phyloP scores from a whole-genome alignment of 768 basidiomycete genomes.

The Tulasnella calospora region DNA sequence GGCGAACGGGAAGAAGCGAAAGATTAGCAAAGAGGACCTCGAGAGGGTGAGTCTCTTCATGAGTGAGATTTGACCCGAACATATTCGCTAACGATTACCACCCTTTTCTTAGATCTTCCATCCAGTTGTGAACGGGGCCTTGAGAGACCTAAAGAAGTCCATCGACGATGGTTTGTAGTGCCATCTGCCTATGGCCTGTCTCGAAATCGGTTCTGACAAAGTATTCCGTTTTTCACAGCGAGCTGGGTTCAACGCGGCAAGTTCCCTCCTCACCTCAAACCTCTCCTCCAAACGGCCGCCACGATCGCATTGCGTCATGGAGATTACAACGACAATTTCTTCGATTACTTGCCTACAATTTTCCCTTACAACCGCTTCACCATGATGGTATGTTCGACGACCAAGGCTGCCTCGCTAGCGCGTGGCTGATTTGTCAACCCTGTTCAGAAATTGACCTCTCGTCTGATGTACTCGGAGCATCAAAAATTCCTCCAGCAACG shows the following conservation, averaged over 20 bases:
- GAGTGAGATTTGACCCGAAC: neutral
- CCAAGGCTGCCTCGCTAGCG: too few relatives aligned
- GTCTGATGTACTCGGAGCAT: constrained; percentile 77
- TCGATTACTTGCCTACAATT: constrained; percentile 71
- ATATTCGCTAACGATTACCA: neutral
- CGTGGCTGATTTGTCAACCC: neutral
- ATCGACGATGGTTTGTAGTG: constrained; percentile 49
- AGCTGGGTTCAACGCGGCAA: constrained; percentile 78
- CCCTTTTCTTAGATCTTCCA: neutral
- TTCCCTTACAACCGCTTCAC: constrained; percentile 97
- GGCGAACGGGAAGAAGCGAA: constrained; percentile 12
- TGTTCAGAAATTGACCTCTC: constrained; percentile 84
- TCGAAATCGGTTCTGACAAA: neutral
- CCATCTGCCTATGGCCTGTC: neutral
- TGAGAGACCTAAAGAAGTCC: constrained; percentile 32
- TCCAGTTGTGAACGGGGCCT: neutral
- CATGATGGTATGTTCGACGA: constrained; percentile 60
- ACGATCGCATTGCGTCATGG: constrained; percentile 73
- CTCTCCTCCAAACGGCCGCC: constrained; percentile 63
- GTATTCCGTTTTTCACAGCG: constrained; percentile 44
- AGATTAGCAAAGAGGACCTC: constrained; percentile 26
- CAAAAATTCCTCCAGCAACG: constrained; percentile 57
- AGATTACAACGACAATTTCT: constrained; percentile 90
- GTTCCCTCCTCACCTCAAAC: constrained; percentile 79
- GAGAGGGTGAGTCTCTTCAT: constrained; percentile 29